Base-by-base conservation (phyloP, 106 monocot genomes). In the Triglochin maritima region DNA sequence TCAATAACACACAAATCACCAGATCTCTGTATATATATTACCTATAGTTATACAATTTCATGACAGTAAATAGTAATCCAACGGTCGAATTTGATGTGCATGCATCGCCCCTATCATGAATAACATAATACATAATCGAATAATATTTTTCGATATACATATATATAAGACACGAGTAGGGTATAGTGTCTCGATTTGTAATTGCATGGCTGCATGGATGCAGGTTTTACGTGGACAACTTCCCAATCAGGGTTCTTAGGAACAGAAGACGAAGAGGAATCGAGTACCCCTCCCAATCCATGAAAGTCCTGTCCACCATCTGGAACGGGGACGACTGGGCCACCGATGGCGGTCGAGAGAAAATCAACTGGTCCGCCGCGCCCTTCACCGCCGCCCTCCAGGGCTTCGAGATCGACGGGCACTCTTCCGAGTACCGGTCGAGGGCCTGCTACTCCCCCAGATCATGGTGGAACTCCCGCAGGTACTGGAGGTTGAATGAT, bases 311-410 rank as follows among this genome's bases (percentile, higher is more conserved):
- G 7, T 78, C 57, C 6, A 87, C 78, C 72, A 29, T 87, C 11
- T 92, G 92, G 92, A 74, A 92, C 60, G 92, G 87, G 0, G 84
- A 85, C 43, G 60, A 64, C 14, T 92, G 87, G 92, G 92, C 87
- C 2, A 92, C 92, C 4, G 82, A 87, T 65, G 85, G 87, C 3
- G 87, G 92, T 4, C 62, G 46, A 44, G 71, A 64, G 6, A 92
- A 81, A 58, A 79, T 75, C 7, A 59, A 92, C 48, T 92, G 87
- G 91, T 44, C 65, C 2, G 16, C 52, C 3, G 80, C 79, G 0
- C 92, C 92, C 1, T 92, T 92, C 68, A 69, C 17, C 0, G 76
- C 87, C 2, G 47, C 63, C 9, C 85, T 78, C 71, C 78, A 74
- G 61, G 79, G 60, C 2, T 87, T 92, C 64, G 52, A 61, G 13